A percentile compares a stretch with the other conserved stretches of the same genome.
phyloP scores from a whole-genome alignment of 306 rosid species.

The Dryas drummondii region DNA sequence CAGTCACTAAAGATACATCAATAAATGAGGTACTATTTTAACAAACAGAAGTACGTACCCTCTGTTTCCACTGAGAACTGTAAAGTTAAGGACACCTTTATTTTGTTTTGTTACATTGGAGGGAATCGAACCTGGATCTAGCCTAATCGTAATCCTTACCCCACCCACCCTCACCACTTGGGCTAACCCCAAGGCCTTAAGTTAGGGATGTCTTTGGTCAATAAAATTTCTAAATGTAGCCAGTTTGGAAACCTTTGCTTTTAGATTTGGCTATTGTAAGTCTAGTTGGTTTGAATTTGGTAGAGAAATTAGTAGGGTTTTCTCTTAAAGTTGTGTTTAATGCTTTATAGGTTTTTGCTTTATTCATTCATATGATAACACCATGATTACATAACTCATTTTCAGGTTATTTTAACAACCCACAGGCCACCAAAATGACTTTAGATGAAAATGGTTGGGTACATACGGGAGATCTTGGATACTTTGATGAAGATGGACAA shows the following conservation, averaged over 20 bases:
- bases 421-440: constrained; percentile 70
- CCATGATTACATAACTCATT: constrained; percentile 7
- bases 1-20: background rate
- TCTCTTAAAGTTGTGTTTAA: background rate
- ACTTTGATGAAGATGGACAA: constrained; percentile 69
- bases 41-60: background rate
- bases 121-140: no score
- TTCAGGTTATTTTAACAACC: constrained; percentile 87
- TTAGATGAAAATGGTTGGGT: constrained; percentile 77
- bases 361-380: constrained; percentile 9
- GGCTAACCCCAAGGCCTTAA: no score
- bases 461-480: constrained; percentile 98
- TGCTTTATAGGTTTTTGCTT: background rate
- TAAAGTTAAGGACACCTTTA: background rate
- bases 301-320: no score
- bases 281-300: no score
- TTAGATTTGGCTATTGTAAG: background rate
- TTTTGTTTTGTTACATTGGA: no score
- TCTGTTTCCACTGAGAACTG: background rate
- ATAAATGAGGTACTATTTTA: background rate
- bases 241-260: background rate
- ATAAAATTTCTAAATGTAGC: background rate
- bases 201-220: background rate
- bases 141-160: no score
- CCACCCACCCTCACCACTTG: no score